Evolutionary conservation across 352 stramenopile species (phyloP), one percentile per base, ranked within the genome.

Genomic region (Phytophthora hybrid): DNA sequence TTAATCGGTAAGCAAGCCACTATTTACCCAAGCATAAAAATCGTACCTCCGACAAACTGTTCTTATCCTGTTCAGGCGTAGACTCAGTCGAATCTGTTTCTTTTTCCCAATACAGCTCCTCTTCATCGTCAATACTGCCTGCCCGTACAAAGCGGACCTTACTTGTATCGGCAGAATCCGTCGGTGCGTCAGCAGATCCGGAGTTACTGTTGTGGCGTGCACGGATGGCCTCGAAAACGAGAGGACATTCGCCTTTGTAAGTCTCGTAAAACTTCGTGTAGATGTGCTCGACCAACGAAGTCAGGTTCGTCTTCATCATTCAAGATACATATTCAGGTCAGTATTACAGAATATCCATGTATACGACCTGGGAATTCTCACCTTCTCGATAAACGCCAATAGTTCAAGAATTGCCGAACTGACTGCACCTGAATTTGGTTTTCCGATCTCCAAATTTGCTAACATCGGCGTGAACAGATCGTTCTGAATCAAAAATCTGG

Each of bases 91-190:
- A 72, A 23, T 89, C 78, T 56, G 87, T 81, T 19, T 95, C 85
- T 49, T 91, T 91, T 61, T 94, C 89, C 76, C 81, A 95, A 71
- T 95, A 95, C 64, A 89, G 74, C 53, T 92, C 81, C 57, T 95
- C 89, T 65, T 94, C 87, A 18, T 90, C 85, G 46, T 94, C 87
- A 61, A 93, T 80, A 26, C 71, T 78, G 21, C 69, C 74, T 52
- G 82, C 63, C 44, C 89, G 78, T 41, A 92, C 81, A 77, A 92
- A 92, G 32, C 78, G 81, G 13, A 85, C 70, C 34, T 82, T 87
- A 14, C 74, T 80, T 29, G 74, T 60, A 60, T 81, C 68, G 16
- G 68, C 47, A 61, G 68, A 65, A 49, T 71, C 61, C 52, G 66
- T 58, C 10, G 63, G 51, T 21, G 57, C 54, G 14, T 70, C 66